A percentile compares a stretch with the other conserved stretches of the same genome.
phyloP scores from a whole-genome alignment of 1,284 basidiomycete species.

The Leccinum pachyderme region DNA sequence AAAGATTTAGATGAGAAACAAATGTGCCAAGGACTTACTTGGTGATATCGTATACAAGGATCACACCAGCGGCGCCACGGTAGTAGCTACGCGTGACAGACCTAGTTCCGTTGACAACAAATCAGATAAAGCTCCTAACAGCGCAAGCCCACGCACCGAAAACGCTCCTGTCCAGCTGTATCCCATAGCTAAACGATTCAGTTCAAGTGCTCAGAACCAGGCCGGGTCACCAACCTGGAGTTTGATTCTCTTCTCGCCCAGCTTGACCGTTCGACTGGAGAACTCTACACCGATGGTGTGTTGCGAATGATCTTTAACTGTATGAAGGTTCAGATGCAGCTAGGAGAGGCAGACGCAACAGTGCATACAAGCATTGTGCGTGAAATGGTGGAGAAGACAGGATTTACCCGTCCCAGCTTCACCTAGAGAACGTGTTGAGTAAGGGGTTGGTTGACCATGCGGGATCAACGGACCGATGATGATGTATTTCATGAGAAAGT shows the following conservation, averaged over 20 bases:
- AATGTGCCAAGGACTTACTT: slow-evolving; percentile 51
- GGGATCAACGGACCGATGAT: slow-evolving; percentile 70
- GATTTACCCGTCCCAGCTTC: slow-evolving; percentile 97
- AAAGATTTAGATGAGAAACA: slow-evolving; percentile 16
- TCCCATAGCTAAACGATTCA: slow-evolving; percentile 77
- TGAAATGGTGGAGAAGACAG: slow-evolving; percentile 93
- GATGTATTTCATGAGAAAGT: slow-evolving; percentile 98
- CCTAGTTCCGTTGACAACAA: slow-evolving; percentile 39
- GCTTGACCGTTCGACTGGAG: slow-evolving; percentile 82
- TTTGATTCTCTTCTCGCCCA: slow-evolving; percentile 93
- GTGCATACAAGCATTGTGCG: slow-evolving; percentile 85
- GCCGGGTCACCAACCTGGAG: slow-evolving; percentile 65
- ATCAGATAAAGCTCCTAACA: slow-evolving; percentile 6
- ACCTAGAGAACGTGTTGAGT: slow-evolving; percentile 48
- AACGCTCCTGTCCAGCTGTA: slow-evolving; percentile 95
- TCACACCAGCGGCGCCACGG: slow-evolving; percentile 90
- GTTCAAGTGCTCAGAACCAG: slow-evolving; percentile 9
- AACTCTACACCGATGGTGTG: slow-evolving; percentile 98
- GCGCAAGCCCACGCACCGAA: slow-evolving; percentile 54
- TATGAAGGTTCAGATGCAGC: slow-evolving; percentile 7
- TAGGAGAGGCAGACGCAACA: slow-evolving; percentile 24
- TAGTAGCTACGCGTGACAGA: slow-evolving; percentile 98
- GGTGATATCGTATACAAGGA: slow-evolving; percentile 96
- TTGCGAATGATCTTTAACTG: slow-evolving; percentile 95
- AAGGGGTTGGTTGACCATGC: neutral